Evolutionary conservation across 345 rosid genomes (phyloP), one percentile per base, ranked within the genome.

Genomic region (Citropsis articulata): DNA sequence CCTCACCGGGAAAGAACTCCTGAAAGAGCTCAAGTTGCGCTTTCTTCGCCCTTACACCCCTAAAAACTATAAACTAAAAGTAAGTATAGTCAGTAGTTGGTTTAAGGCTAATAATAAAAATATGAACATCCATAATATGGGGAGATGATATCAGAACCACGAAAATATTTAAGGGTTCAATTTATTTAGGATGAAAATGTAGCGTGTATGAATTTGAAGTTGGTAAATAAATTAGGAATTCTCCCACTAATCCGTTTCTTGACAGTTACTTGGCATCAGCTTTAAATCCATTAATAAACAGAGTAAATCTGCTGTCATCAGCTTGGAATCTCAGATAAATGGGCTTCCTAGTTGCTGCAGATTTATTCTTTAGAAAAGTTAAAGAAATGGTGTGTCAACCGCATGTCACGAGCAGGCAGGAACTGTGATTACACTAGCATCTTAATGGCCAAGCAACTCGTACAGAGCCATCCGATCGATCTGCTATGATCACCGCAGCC

Each of bases 401-500:
- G 1, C 59, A 1, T 45, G 61, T 70, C 56, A 68, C 5, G 36
- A 57, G 61, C 60, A 69, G 35, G 48, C 59, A 70, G 38, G 50
- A 16, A 27, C 0, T 48, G 9, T 70, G 25, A 45, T 70, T 70
- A 27, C 38, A 18, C 38, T 0, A 9, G 45, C 7, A 24, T 18
- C n/a, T 28, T 1, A 53, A 22, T 36, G 21, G 40, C 27, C 9
- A 42, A 28, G 25, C 62, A 28, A 50, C 74, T 50, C 56, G 61
- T 71, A 27, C 35, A 45, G 73, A 12, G 59, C 50, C 92, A 9
- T 87, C 91, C 24, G 80, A 84, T 35, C 77, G 80, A 53, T 90
- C 94, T 4, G 91, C 88, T 5, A 78, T 89, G 75, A 77, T 87
- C 73, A 85, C 92, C 19, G 84, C 90, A 6, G 85, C 91, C 1